Conservation (phyloP, 2,329 filamentous ascomycete genomes). For the Nigrospora osmanthi region DNA sequence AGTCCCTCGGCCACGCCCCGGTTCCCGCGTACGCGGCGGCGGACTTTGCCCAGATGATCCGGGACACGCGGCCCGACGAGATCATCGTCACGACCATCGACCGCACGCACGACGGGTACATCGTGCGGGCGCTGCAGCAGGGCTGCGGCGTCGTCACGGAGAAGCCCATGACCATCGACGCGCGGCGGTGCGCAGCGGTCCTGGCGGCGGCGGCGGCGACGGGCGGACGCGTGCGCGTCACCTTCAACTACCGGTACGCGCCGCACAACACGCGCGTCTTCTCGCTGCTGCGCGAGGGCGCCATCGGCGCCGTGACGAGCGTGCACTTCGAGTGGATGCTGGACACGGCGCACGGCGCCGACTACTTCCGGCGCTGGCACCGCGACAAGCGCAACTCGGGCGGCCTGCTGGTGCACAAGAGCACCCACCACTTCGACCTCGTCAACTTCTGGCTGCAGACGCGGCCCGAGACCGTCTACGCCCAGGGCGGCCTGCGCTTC, state of each 20-base stretch:
- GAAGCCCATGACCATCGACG: constrained; percentile 59
- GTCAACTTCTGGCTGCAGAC: too few species aligned
- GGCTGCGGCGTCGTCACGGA: constrained; percentile 55
- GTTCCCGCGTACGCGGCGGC: constrained; percentile 46
- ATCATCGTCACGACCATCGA: constrained; percentile 58
- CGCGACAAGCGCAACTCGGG: too few species aligned
- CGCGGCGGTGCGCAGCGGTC: constrained; percentile 36
- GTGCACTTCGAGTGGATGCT: constrained; percentile 59
- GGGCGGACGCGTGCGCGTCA: constrained; percentile 45
- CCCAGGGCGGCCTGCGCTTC: too few species aligned
- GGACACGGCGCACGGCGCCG: constrained; percentile 53
- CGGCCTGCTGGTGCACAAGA: too few species aligned
- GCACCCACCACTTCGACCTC: too few species aligned
- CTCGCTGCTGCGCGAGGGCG: constrained; percentile 43
- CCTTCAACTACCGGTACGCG: constrained; percentile 58
- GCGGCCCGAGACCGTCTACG: too few species aligned
- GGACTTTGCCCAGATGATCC: constrained; percentile 51
- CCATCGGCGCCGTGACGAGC: constrained; percentile 47
- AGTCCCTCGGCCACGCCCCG: constrained; percentile 32
- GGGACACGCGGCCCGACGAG: constrained; percentile 48
- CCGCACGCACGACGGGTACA: constrained; percentile 53
- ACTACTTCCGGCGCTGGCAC: too few species aligned
- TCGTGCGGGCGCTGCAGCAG: constrained; percentile 48
- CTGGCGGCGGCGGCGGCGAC: too few species aligned
- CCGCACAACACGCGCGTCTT: constrained; percentile 57